Percentiles rank a stretch among this genome's conserved stretches.
These are phyloP conservation scores for Tetrapisispora pingtungensis DNA, from an alignment of 805 yeast genomes.

Conservation along the genomic window DNA sequence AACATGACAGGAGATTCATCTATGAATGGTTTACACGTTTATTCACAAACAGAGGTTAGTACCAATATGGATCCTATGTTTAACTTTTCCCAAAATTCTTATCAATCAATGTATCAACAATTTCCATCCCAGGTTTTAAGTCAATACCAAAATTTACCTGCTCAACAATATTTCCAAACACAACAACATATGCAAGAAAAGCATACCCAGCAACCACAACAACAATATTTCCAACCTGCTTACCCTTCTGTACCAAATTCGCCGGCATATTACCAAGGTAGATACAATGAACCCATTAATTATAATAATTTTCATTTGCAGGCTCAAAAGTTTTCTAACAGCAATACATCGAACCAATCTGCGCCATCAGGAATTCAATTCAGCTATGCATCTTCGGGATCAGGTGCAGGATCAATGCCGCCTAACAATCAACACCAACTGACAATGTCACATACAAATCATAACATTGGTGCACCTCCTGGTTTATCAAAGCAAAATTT, in stretches of 20 bases:
- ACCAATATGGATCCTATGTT: background rate
- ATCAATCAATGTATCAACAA: background rate
- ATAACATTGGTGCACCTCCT: background rate
- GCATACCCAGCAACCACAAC: no score
- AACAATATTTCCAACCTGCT: background rate
- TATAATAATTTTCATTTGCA: background rate
- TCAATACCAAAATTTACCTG: constrained; percentile 1
- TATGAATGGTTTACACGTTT: background rate
- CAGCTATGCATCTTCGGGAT: background rate
- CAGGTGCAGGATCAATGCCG: background rate
- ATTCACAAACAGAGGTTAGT: background rate
- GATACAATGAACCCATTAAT: background rate
- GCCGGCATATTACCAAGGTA: background rate
- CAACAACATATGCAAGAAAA: no score
- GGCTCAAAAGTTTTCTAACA: background rate
- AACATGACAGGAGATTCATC: no score
- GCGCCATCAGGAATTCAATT: background rate
- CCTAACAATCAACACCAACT: background rate
- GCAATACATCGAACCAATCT: background rate
- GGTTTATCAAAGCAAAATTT: background rate
- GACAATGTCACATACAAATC: background rate
- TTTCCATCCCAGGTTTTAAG: background rate
- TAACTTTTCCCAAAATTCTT: background rate
- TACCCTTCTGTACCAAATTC: background rate
- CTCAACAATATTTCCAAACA: constrained; percentile 1